Evolutionary conservation across 148 eudicot species (phyloP).

Genomic region (Amaranthus palmeri): DNA sequence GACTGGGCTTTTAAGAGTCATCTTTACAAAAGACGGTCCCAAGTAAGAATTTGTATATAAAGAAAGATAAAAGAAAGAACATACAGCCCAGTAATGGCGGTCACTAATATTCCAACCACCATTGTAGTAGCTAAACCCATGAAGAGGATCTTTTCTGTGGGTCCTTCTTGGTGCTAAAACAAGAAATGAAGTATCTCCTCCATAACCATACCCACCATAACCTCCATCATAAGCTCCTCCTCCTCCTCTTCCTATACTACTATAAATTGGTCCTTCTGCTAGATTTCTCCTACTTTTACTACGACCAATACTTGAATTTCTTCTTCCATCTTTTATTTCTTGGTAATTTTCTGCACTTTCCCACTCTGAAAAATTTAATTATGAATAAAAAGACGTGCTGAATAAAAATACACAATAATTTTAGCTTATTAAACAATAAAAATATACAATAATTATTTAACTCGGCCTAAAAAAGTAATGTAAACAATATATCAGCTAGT

Average conservation of each 20-base stretch:
- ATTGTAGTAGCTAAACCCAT: constrained; percentile 37
- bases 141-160: constrained; percentile 42
- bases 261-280: constrained; percentile 13
- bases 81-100: constrained; percentile 42
- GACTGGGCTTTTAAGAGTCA: too few species aligned
- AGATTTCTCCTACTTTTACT: background rate
- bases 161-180: constrained; percentile 59
- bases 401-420: too few species aligned
- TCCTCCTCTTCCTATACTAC: constrained; percentile 16
- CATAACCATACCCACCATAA: constrained; percentile 13
- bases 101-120: constrained; percentile 49
- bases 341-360: background rate
- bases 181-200: constrained; percentile 21
- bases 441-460: too few species aligned
- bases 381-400: too few species aligned
- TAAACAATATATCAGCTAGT: too few species aligned
- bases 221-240: constrained; percentile 6
- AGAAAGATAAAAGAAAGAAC: constrained; percentile 15
- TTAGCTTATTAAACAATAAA: too few species aligned
- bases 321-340: background rate
- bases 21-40: too few species aligned
- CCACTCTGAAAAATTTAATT: constrained; percentile 5
- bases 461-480: too few species aligned
- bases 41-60: background rate
- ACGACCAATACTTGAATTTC: background rate